Evolutionary conservation across 345 rosid species (phyloP).

Genomic region (Gossypium ekmanianum): DNA sequence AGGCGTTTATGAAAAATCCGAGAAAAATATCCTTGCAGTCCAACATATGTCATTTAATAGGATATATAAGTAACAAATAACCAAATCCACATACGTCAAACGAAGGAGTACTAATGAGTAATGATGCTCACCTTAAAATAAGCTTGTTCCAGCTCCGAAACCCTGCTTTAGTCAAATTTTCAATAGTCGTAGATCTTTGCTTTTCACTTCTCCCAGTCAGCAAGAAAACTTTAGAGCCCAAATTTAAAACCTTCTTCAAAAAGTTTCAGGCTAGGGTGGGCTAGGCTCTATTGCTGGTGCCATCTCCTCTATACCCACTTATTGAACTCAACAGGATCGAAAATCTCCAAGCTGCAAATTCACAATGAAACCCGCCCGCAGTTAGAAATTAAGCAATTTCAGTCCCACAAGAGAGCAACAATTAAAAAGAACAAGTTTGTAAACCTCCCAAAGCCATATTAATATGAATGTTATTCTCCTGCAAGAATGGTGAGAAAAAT

Average conservation of each 20-base stretch:
- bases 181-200: slow-evolving; percentile 54
- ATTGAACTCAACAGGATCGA: slow-evolving; percentile 59
- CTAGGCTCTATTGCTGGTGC: slow-evolving; percentile 62
- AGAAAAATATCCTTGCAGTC: neutral
- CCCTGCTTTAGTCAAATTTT: slow-evolving; percentile 67
- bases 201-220: slow-evolving; percentile 76
- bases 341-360: slow-evolving; percentile 57
- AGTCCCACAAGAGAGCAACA: neutral
- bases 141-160: slow-evolving; percentile 80
- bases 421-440: neutral
- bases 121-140: slow-evolving; percentile 58
- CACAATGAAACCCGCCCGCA: slow-evolving; percentile 16
- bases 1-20: neutral
- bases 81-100: neutral
- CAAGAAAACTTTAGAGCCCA: slow-evolving; percentile 76
- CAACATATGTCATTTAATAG: neutral
- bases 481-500: too few species aligned
- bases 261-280: slow-evolving; percentile 52
- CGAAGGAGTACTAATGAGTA: too few species aligned
- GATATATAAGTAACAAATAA: too few species aligned
- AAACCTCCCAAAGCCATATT: too few species aligned
- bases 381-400: slow-evolving; percentile 5
- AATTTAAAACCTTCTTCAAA: slow-evolving; percentile 50
- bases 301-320: slow-evolving; percentile 75
- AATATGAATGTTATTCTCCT: too few species aligned